Evolutionary conservation across 78 protist species (phyloP).

Genomic region (Dictyostelium intermedium): DNA sequence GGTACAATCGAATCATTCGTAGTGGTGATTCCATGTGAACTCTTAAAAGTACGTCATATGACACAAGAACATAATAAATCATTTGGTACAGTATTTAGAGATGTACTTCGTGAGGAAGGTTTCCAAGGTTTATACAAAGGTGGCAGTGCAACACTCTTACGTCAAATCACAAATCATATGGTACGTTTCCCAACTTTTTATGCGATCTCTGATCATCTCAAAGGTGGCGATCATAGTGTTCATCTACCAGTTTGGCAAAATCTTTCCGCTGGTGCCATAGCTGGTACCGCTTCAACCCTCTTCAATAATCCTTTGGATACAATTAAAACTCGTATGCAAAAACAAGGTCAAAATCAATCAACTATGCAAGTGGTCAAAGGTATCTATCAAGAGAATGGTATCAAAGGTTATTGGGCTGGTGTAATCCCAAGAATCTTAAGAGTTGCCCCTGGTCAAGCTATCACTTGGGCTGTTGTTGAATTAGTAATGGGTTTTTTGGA

Average conservation of each 20-base stretch:
- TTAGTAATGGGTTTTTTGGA: slow-evolving; percentile 26
- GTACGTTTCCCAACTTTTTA: slow-evolving; percentile 67
- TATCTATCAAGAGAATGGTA: slow-evolving; percentile 57
- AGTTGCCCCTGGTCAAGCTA: slow-evolving; percentile 44
- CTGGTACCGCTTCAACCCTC: slow-evolving; percentile 64
- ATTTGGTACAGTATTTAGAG: slow-evolving; percentile 26
- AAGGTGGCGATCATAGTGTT: slow-evolving; percentile 61
- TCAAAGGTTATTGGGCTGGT: slow-evolving; percentile 73
- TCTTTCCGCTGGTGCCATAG: slow-evolving; percentile 59
- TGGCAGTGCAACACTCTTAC: slow-evolving; percentile 70
- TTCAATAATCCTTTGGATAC: slow-evolving; percentile 70
- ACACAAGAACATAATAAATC: slow-evolving; percentile 67
- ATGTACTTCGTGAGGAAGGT: slow-evolving; percentile 55
- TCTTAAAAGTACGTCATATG: slow-evolving; percentile 78
- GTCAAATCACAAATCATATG: slow-evolving; percentile 78
- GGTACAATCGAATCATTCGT: slow-evolving; percentile 66
- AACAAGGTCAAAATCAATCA: slow-evolving; percentile 71
- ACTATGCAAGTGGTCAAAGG: slow-evolving; percentile 38
- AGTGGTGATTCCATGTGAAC: slow-evolving; percentile 76
- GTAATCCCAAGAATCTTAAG: slow-evolving; percentile 26
- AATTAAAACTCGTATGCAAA: slow-evolving; percentile 77
- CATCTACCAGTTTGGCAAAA: slow-evolving; percentile 71
- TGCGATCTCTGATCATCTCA: slow-evolving; percentile 51
- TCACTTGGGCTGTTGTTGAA: slow-evolving; percentile 78
- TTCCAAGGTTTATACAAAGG: slow-evolving; percentile 70